Percentiles rank a stretch among this genome's conserved stretches.
Evolutionary conservation across 169 alveolate genomes (phyloP).

Genomic region (Plasmodium vivax): DNA sequence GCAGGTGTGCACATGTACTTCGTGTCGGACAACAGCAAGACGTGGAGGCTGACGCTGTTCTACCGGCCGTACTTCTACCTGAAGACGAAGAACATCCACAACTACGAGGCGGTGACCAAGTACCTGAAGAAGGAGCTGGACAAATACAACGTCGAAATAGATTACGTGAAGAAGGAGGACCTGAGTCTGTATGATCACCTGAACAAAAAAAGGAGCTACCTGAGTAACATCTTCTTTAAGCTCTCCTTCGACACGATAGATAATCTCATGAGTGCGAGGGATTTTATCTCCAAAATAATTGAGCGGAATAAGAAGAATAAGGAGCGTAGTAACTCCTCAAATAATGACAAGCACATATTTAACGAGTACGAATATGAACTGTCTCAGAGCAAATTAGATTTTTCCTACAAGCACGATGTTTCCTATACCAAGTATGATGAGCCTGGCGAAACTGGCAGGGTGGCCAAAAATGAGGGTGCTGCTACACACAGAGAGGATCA

Average conservation of each 20-base stretch:
- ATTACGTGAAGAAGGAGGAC: slow-evolving; percentile 88
- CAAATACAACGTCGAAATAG: slow-evolving; percentile 72
- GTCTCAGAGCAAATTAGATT: slow-evolving; percentile 48
- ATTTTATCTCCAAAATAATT: slow-evolving; percentile 81
- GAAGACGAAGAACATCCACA: slow-evolving; percentile 80
- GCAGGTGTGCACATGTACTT: slow-evolving; percentile 68
- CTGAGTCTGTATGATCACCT: slow-evolving; percentile 90
- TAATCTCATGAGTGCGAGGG: slow-evolving; percentile 87
- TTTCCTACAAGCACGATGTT: slow-evolving; percentile 35
- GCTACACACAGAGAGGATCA: background rate
- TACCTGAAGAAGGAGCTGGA: slow-evolving; percentile 49
- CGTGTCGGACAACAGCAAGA: slow-evolving; percentile 66
- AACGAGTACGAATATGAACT: slow-evolving; percentile 48
- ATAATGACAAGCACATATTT: slow-evolving; percentile 54
- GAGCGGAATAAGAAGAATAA: slow-evolving; percentile 76
- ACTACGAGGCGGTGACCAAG: slow-evolving; percentile 78
- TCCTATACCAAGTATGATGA: slow-evolving; percentile 46
- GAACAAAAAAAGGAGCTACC: slow-evolving; percentile 88
- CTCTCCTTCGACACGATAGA: slow-evolving; percentile 89
- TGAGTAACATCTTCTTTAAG: slow-evolving; percentile 81
- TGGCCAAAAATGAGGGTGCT: background rate
- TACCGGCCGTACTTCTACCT: slow-evolving; percentile 94
- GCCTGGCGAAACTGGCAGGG: background rate
- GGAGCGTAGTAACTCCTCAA: slow-evolving; percentile 4
- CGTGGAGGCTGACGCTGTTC: slow-evolving; percentile 78